A percentile compares a stretch with the other conserved stretches of the same genome.
Conservation (phyloP, 805 yeast species). For the Hyphopichia homilentoma region DNA sequence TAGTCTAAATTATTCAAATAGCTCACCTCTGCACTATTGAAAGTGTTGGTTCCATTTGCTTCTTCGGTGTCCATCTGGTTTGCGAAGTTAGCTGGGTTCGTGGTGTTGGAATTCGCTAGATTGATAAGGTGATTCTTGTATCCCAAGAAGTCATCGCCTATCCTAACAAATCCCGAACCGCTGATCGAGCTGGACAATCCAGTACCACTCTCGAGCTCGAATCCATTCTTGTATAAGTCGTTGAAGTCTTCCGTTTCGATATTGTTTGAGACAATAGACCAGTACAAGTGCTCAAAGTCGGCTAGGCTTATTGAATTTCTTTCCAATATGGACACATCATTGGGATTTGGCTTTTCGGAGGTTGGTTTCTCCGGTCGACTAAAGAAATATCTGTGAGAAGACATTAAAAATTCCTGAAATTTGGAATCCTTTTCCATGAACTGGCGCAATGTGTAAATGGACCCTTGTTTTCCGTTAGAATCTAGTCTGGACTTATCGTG, state of each 20-base stretch:
- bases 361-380: conserved; percentile 4
- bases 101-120: not conserved
- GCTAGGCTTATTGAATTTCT: conserved; percentile 11
- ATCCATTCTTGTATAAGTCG: conserved; percentile 17
- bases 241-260: conserved; percentile 21
- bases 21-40: conserved; percentile 5
- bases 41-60: not conserved
- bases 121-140: conserved; percentile 20
- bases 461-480: conserved; percentile 34
- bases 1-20: conserved; percentile 18
- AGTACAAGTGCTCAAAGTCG: conserved; percentile 40
- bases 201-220: conserved; percentile 25
- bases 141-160: conserved; percentile 26
- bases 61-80: conserved; percentile 1
- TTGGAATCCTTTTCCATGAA: conserved; percentile 54
- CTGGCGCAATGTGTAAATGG: conserved; percentile 53
- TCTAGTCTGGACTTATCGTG: conserved; percentile 16
- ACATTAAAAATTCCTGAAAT: conserved; percentile 31
- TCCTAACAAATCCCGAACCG: conserved; percentile 32
- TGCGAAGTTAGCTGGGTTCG: conserved; percentile 3
- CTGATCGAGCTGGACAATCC: conserved; percentile 24
- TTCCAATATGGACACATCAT: conserved; percentile 5
- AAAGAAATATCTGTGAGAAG: conserved; percentile 9
- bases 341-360: not conserved
- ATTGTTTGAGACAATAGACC: conserved; percentile 33